Evolutionary conservation across 306 rosid genomes (phyloP).

Genomic region (Prosopis cineraria): DNA sequence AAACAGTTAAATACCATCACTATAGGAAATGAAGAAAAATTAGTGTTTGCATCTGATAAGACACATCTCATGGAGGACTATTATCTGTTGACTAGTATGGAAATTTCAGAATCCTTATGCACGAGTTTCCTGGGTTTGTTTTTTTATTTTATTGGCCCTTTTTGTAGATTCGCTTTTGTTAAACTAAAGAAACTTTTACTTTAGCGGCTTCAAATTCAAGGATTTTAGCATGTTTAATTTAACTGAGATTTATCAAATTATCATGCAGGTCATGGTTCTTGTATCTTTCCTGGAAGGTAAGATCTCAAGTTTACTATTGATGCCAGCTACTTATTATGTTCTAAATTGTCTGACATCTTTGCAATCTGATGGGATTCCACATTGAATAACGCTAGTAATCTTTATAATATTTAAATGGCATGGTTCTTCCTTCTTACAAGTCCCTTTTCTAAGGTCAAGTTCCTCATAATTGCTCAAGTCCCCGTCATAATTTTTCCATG

Average conservation of each 20-base stretch:
- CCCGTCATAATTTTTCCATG: background rate
- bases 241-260: slow-evolving; percentile 34
- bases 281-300: slow-evolving; percentile 87
- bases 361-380: background rate
- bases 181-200: background rate
- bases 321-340: background rate
- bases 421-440: background rate
- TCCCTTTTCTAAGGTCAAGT: background rate
- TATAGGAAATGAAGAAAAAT: background rate
- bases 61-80: background rate
- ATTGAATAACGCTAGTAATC: background rate
- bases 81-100: background rate
- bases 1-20: background rate
- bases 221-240: background rate
- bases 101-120: background rate
- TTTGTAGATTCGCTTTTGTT: background rate
- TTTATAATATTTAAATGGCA: background rate
- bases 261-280: slow-evolving; percentile 73
- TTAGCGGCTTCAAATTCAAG: background rate
- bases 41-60: background rate
- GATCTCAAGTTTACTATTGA: slow-evolving; percentile 11
- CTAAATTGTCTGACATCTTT: background rate
- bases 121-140: background rate
- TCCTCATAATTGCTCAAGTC: background rate
- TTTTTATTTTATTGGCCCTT: slow-evolving; percentile 21